These are phyloP conservation scores for Rosa chinensis DNA, from an alignment of 306 rosid species.

Conservation along the genomic window DNA sequence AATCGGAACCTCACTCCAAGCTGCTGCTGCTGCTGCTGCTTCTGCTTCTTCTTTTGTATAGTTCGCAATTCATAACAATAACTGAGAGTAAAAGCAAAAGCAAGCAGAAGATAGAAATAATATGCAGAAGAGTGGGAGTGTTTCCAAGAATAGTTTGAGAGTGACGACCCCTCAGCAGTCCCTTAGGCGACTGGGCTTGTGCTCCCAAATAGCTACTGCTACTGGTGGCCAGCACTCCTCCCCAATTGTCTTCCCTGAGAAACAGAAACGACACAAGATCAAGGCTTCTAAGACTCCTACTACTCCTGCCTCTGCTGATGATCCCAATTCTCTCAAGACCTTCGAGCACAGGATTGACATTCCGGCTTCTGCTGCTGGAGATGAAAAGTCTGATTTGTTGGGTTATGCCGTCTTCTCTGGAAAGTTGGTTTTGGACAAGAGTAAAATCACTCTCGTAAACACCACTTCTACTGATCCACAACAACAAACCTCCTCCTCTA, in stretches of 20 bases:
- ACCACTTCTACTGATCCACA: conserved; percentile 33
- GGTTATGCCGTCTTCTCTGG: conserved; percentile 77
- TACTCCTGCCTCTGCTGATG: conserved; percentile 34
- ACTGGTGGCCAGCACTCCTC: conserved; percentile 88
- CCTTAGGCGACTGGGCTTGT: conserved; percentile 78
- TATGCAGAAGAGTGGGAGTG: conserved; percentile 70
- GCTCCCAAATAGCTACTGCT: conserved; percentile 86
- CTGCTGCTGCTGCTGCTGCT: background rate
- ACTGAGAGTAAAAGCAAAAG: too few relatives aligned
- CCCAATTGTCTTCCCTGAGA: conserved; percentile 93
- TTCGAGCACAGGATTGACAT: conserved; percentile 90
- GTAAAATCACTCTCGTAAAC: conserved; percentile 38
- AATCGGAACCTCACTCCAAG: conserved; percentile 11
- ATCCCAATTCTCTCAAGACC: conserved; percentile 47
- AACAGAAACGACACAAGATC: conserved; percentile 77
- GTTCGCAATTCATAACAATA: too few relatives aligned
- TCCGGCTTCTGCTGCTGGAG: conserved; percentile 52
- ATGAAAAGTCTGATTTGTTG: conserved; percentile 87
- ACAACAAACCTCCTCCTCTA: conserved; percentile 33
- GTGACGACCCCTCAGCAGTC: conserved; percentile 74
- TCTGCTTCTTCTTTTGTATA: background rate
- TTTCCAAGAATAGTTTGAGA: conserved; percentile 67
- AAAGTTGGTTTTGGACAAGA: conserved; percentile 79
- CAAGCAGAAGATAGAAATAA: background rate
- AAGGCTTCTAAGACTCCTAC: conserved; percentile 51